Conservation (phyloP, 1,139 yeast species). For the Blastobotrys petasosporus region DNA sequence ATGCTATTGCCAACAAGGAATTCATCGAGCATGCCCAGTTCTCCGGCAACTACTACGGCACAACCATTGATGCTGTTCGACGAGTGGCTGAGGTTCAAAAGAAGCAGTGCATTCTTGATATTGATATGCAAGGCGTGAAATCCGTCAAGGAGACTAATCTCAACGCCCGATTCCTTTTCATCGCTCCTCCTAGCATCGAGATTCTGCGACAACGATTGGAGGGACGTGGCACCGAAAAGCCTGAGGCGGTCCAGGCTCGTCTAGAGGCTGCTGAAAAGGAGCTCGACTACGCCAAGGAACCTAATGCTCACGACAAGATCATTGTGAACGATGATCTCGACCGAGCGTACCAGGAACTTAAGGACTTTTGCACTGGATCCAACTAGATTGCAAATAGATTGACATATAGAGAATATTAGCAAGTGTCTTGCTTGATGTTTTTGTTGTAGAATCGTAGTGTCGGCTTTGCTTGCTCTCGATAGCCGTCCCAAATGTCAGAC, state of each 20-base stretch:
- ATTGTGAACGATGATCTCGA: conserved; percentile 91
- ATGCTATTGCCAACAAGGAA: conserved; percentile 61
- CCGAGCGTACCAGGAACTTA: conserved; percentile 75
- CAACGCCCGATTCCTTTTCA: conserved; percentile 77
- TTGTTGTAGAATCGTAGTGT: too few species aligned
- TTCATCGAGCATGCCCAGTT: conserved; percentile 98
- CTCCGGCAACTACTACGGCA: conserved; percentile 96
- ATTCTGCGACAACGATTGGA: conserved; percentile 64
- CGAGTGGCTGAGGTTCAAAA: conserved; percentile 53
- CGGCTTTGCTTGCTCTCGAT: too few species aligned
- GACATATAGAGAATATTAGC: neutral
- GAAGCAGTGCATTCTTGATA: conserved; percentile 79
- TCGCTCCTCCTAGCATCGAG: conserved; percentile 90
- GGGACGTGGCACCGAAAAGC: conserved; percentile 92
- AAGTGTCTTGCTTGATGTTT: too few species aligned
- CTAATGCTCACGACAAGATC: conserved; percentile 86
- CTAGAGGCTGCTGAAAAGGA: conserved; percentile 82
- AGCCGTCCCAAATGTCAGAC: neutral
- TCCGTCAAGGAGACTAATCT: conserved; percentile 76
- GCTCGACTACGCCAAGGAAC: conserved; percentile 73
- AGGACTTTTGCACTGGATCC: conserved; percentile 42
- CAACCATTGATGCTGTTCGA: conserved; percentile 77
- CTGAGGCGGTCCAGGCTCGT: conserved; percentile 77
- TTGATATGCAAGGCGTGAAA: conserved; percentile 98
- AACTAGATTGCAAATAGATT: conserved; percentile 5